Conservation (phyloP, 2,329 filamentous ascomycete genomes). For the Epichloe elymi region DNA sequence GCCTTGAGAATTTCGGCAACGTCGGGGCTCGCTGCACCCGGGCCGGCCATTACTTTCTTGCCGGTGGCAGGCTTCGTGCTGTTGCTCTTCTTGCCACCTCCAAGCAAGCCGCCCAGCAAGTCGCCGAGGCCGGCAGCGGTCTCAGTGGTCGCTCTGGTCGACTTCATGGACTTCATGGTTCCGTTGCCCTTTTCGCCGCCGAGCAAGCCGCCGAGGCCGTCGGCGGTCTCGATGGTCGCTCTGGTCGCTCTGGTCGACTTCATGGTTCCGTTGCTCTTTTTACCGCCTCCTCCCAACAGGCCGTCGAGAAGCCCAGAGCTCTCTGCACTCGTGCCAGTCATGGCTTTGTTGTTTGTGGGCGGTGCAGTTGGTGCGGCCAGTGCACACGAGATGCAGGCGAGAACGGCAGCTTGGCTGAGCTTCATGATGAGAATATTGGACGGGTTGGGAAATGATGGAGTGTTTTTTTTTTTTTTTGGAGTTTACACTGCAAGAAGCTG, state of each 20-base stretch:
- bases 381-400: neutral
- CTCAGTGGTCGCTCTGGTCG: too few species aligned
- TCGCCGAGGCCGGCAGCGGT: too few species aligned
- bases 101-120: too few species aligned
- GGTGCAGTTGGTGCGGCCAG: slow-evolving; percentile 1
- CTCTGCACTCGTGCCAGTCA: neutral
- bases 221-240: too few species aligned
- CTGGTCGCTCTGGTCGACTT: too few species aligned
- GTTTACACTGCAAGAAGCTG: neutral
- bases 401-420: neutral
- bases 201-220: too few species aligned
- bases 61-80: neutral
- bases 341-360: neutral
- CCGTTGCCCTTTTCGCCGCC: too few species aligned
- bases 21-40: neutral
- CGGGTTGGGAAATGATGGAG: too few species aligned
- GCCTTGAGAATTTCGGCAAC: neutral
- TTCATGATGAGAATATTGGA: neutral
- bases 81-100: too few species aligned
- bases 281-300: too few species aligned
- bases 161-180: too few species aligned
- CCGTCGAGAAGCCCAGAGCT: neutral
- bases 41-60: neutral
- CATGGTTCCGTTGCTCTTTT: too few species aligned
- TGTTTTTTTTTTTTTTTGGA: neutral